phyloP scores from a whole-genome alignment of 2,329 filamentous ascomycete species.

The Diaporthe destruens region DNA sequence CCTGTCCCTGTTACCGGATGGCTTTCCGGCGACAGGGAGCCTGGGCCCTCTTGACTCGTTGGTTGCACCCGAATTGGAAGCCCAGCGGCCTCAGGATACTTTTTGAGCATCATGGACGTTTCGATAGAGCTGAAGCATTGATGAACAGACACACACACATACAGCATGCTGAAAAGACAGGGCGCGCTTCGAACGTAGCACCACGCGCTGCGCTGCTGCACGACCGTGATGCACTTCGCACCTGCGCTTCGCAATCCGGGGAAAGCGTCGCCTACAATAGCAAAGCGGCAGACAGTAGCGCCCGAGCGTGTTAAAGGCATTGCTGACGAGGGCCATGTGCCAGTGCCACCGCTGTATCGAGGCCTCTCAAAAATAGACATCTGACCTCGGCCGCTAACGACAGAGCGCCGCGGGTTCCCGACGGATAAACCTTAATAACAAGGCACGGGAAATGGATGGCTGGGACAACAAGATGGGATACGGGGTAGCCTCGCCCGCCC shows the following conservation, averaged over 20 bases:
- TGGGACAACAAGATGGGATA: background rate
- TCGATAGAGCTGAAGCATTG: conserved; percentile 32
- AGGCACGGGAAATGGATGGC: conserved; percentile 23
- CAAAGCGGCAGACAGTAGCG: background rate
- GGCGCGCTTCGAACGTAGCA: conserved; percentile 1
- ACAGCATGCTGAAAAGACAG: conserved; percentile 12
- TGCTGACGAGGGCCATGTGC: background rate
- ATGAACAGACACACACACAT: conserved; percentile 29
- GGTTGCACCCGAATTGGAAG: conserved; percentile 30
- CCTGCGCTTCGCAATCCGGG: background rate
- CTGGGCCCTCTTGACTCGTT: conserved; percentile 36
- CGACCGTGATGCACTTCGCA: background rate
- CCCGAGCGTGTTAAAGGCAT: conserved; percentile 22
- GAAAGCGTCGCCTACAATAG: background rate
- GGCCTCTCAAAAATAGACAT: conserved; percentile 16
- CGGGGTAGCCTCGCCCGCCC: conserved; percentile 10
- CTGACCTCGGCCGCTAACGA: background rate
- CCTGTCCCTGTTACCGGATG: conserved; percentile 37
- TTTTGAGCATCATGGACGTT: conserved; percentile 20
- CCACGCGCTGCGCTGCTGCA: background rate
- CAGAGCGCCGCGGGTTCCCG: conserved; percentile 14
- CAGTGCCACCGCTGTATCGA: conserved; percentile 11
- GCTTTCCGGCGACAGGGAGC: conserved; percentile 38
- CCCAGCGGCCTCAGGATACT: conserved; percentile 20
- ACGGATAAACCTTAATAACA: conserved; percentile 13